Base-by-base conservation (phyloP, 2,329 filamentous ascomycete species). In the Clonostachys solani region DNA sequence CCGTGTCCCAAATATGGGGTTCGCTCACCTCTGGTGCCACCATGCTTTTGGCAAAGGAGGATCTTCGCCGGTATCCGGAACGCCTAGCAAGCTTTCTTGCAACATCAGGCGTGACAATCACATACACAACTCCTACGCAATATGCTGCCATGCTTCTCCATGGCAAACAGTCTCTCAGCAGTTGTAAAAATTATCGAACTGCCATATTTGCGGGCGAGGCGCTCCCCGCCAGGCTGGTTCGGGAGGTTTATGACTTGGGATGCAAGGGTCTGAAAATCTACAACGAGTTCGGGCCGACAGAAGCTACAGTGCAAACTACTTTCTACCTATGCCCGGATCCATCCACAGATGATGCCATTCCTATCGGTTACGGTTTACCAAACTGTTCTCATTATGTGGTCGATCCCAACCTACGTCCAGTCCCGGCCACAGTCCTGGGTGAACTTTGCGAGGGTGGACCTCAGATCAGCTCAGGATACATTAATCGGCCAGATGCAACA, bases 121-220 rank as follows among this genome's bases (percentile, higher is more conserved):
- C 69, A 0, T 54, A 51, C 4, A 62, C 60, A 3, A 71, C 66
- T 1, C 71, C 73, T 0, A 68, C 73, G 0, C 72, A 77, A 50
- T 70, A 69, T 44, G 38, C 50, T 4, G 15, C 36, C 17, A n/a
- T 38, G 15, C 36, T 38, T 38, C 36, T 38, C 12, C 15, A 38
- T 18, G 36, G 36, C 15, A 38, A 38, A 12, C 15, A 38, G 15
- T 18, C 15, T 38, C 36, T 38, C 36, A n/a, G 15, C 2, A 8
- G 17, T n/a, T n/a, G 15, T 18, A n/a, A 18, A 12, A 18, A 6
- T 53, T 42, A 23, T 66, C 59, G 65, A 42, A 5, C 45, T 12
- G 47, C 46, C 13, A 40, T 44, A 17, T 3, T 33, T 19, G 3
- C 47, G 5, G 67, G 68, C 13, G 68, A 71, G 49, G 44, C 50